A percentile compares a stretch with the other conserved stretches of the same genome.
Evolutionary conservation across 73 alveolate genomes (phyloP).

Genomic region (Paramecium sonneborni): DNA sequence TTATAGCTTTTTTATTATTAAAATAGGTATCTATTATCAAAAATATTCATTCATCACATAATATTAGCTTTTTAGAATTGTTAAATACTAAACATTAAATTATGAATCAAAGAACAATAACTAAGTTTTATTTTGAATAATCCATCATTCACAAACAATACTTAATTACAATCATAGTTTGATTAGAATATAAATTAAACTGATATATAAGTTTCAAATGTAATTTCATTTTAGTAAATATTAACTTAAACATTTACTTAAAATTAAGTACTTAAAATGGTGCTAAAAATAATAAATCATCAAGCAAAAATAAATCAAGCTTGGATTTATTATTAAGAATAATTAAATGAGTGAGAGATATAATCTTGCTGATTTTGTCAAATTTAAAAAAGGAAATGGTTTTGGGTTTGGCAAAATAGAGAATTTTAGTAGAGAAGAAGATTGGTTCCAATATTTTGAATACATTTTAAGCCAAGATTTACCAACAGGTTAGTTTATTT

Average conservation of each 20-base stretch:
- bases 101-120: too few relatives aligned
- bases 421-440: not conserved
- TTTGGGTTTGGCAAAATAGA: not conserved
- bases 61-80: too few relatives aligned
- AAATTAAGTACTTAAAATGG: not conserved
- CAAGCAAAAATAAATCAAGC: not conserved
- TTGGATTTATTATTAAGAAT: not conserved
- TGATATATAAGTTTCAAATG: not conserved
- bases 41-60: too few relatives aligned
- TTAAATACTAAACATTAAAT: too few relatives aligned
- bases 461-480: not conserved
- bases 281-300: not conserved
- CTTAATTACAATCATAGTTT: not conserved
- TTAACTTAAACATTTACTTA: not conserved
- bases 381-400: not conserved
- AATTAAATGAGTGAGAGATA: not conserved
- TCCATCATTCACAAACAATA: too few relatives aligned
- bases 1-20: too few relatives aligned
- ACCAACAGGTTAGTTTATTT: not conserved
- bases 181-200: not conserved
- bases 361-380: conserved; percentile 19
- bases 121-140: too few relatives aligned
- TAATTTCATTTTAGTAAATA: not conserved
- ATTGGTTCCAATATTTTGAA: conserved; percentile 48
- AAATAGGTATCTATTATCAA: too few relatives aligned